Conservation (phyloP, 768 basidiomycete species). For the Auriscalpium orientale region DNA sequence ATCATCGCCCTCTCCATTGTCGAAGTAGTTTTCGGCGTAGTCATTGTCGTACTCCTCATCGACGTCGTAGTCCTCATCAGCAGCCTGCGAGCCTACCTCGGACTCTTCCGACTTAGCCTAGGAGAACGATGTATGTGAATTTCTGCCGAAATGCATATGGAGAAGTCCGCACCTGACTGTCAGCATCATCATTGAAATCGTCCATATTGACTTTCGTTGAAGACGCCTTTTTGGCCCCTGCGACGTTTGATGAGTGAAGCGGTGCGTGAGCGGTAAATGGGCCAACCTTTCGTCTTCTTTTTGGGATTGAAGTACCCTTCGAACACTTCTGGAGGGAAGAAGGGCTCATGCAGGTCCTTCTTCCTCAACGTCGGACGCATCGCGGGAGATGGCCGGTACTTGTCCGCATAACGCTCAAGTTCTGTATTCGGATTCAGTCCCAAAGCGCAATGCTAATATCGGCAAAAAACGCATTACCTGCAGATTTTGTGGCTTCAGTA, state of each 20-base stretch:
- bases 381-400: constrained; percentile 57
- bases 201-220: constrained; percentile 11
- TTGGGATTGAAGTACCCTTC: constrained; percentile 75
- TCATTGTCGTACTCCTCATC: constrained; percentile 91
- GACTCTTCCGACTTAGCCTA: constrained; percentile 71
- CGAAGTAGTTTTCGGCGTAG: constrained; percentile 87
- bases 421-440: constrained; percentile 33
- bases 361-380: constrained; percentile 62
- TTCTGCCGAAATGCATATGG: no score
- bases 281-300: constrained; percentile 49
- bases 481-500: constrained; percentile 61
- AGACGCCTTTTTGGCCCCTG: constrained; percentile 4
- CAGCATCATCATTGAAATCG: constrained; percentile 9
- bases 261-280: neutral
- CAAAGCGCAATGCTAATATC: no score
- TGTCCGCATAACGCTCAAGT: constrained; percentile 76
- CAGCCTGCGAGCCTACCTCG: constrained; percentile 56
- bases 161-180: constrained; percentile 2
- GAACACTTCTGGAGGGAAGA: constrained; percentile 72
- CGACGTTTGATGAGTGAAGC: neutral
- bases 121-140: neutral
- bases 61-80: constrained; percentile 73
- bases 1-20: constrained; percentile 82
- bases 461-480: constrained; percentile 28
- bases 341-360: constrained; percentile 62